Evolutionary conservation across 2,329 filamentous ascomycete genomes (phyloP), one percentile per base, ranked within the genome.

Genomic region (Drechmeria coniospora): DNA sequence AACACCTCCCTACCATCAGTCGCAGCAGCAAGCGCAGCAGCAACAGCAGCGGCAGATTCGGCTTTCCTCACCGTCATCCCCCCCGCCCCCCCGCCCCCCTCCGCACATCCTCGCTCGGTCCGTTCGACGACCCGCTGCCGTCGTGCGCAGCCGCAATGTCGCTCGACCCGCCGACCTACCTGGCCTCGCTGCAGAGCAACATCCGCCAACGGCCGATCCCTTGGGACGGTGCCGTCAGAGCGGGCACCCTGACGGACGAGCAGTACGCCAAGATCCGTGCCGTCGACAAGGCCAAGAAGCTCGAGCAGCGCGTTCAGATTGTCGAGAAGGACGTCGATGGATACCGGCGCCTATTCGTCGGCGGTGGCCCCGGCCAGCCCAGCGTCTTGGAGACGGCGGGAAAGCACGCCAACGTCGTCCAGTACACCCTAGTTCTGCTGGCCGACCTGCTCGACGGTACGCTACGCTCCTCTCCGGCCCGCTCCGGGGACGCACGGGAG

Each of bases 191-290:
- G 42, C 86, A 93, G 63, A 92, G 82, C 71, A 95, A 95, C 65
- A 93, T 95, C 53, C 82, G 90, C 50, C 79, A 82, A 49, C 74
- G 90, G 42, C 86, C 86, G 39, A 93, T 98, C 57, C 86, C 87
- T 32, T 98, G 90, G 90, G 87, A 95, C 57, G 87, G 87, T 45
- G 86, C 87, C 45, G 83, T 92, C 41, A 74, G 90, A 54, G 83
- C 83, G 43, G 83, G 86, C 54, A 90, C 83, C 47, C 80, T 98
- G 57, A 92, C 81, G 32, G 87, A 95, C 42, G 77, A 80, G 42
- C 87, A 98, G 56, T 72, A 94, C 43, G 81, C 79, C 62, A 87
- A 86, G 67, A 93, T 98, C 59, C 86, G 86, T 56, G 82, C 86
- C 35, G 82, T 95, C 43, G 90, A 95, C 56, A 95, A 94, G 59